These are phyloP conservation scores for Magnolia officinalis DNA, from an alignment of 164 flowering plant species.

Conservation along the genomic window DNA sequence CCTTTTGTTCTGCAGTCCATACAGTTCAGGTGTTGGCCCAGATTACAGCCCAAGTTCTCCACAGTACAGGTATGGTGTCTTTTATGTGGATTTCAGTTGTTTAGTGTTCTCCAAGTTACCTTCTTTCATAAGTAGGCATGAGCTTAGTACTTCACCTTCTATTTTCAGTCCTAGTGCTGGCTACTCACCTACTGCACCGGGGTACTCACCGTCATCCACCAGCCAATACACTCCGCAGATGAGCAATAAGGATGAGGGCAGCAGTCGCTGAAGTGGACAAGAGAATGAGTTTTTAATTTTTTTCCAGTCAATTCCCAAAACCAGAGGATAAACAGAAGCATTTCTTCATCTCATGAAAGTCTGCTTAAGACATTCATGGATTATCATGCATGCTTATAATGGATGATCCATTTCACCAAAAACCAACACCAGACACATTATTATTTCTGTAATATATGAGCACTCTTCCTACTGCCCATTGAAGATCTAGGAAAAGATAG, in stretches of 20 bases:
- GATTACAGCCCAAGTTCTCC: constrained; percentile 95
- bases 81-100: not conserved
- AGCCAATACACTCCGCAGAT: constrained; percentile 76
- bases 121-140: constrained; percentile 7
- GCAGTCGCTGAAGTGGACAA: constrained; percentile 12
- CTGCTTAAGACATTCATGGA: no score
- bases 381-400: no score
- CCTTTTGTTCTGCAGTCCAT: constrained; percentile 53
- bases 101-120: not conserved
- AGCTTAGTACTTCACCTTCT: constrained; percentile 24
- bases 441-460: no score
- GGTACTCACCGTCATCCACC: constrained; percentile 90
- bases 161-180: constrained; percentile 82
- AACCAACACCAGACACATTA: no score
- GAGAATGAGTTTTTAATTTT: no score
- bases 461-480: no score
- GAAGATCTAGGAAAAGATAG: no score
- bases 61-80: constrained; percentile 59
- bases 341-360: no score
- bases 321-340: no score
- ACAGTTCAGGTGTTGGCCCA: constrained; percentile 62
- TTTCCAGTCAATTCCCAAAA: no score
- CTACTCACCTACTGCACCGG: constrained; percentile 94
- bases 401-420: no score
- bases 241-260: constrained; percentile 51